A percentile compares a stretch with the other conserved stretches of the same genome.
These are phyloP conservation scores for Rubia tinctorum DNA, from an alignment of 305 asterid species.

Conservation along the genomic window DNA sequence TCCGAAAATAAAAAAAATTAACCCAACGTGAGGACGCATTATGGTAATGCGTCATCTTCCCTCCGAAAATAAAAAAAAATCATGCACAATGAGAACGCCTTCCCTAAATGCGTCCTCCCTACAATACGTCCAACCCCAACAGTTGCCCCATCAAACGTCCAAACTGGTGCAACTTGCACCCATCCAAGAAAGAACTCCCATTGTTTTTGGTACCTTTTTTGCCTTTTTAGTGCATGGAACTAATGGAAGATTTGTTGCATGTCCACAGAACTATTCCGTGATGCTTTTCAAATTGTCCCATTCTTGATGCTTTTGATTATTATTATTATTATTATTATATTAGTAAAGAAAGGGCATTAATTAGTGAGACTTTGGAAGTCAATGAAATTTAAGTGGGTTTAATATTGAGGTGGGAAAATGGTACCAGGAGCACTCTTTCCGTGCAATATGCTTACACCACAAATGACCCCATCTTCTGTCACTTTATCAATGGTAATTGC, in stretches of 20 bases:
- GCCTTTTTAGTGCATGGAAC: slow-evolving; percentile 2
- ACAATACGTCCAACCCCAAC: too few relatives aligned
- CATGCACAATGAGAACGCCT: too few relatives aligned
- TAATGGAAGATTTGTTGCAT: slow-evolving; percentile 6
- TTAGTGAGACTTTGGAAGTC: neutral
- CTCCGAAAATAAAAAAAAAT: too few relatives aligned
- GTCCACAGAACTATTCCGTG: neutral
- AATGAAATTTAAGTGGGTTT: neutral
- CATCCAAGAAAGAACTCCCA: too few relatives aligned
- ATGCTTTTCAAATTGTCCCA: neutral
- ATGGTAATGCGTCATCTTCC: too few relatives aligned
- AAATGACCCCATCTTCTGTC: neutral
- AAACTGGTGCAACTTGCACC: too few relatives aligned
- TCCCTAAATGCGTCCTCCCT: too few relatives aligned
- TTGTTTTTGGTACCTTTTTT: neutral
- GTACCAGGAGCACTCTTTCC: neutral
- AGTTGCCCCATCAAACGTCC: too few relatives aligned
- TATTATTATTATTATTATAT: neutral
- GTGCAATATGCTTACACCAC: neutral
- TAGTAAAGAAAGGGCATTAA: neutral
- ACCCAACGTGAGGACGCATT: too few relatives aligned
- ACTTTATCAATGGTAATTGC: neutral
- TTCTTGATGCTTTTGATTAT: neutral
- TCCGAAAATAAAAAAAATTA: too few relatives aligned
- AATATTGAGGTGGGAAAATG: neutral